phyloP scores from a whole-genome alignment of 2,329 filamentous ascomycete species.

The Clathrospora elynae region DNA sequence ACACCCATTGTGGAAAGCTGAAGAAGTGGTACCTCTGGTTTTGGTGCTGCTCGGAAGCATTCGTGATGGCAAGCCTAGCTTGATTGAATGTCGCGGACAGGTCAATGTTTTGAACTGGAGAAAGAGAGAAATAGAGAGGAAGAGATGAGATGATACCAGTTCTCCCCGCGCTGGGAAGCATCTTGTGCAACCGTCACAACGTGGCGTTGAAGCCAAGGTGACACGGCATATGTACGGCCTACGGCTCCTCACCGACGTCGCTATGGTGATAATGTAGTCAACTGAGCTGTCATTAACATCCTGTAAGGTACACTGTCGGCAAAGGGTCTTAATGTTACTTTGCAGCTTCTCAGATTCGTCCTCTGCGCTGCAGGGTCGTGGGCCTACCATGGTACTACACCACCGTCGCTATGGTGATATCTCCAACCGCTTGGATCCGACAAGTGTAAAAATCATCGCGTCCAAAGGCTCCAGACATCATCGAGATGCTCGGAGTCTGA shows the following conservation, averaged over 20 bases:
- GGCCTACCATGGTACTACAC: slow-evolving; percentile 5
- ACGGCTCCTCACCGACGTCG: slow-evolving; percentile 15
- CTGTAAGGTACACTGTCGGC: slow-evolving; percentile 11
- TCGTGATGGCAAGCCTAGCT: slow-evolving; percentile 4
- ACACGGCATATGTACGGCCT: slow-evolving; percentile 11
- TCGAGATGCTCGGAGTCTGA: too few relatives aligned
- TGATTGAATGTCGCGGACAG: slow-evolving; percentile 3
- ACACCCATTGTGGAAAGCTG: slow-evolving; percentile 27
- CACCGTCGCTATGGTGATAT: not conserved
- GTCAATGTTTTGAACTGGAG: slow-evolving; percentile 1
- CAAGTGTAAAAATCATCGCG: not conserved
- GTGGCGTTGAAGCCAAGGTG: slow-evolving; percentile 15
- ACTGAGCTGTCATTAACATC: slow-evolving; percentile 2
- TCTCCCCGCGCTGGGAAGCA: not conserved
- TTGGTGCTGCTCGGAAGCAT: slow-evolving; percentile 17
- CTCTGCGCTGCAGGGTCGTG: slow-evolving; percentile 7
- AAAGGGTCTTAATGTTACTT: slow-evolving; percentile 5
- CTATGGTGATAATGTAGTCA: slow-evolving; percentile 12
- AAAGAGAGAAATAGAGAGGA: slow-evolving; percentile 8
- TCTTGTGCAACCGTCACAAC: slow-evolving; percentile 10
- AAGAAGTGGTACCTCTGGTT: slow-evolving; percentile 12
- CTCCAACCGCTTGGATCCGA: not conserved
- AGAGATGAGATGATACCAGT: slow-evolving; percentile 1
- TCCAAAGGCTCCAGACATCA: not conserved
- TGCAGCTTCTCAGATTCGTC: slow-evolving; percentile 2